Percentiles rank a stretch among this genome's conserved stretches.
phyloP scores from a whole-genome alignment of 2,329 filamentous ascomycete genomes.

The Fusarium proliferatum region DNA sequence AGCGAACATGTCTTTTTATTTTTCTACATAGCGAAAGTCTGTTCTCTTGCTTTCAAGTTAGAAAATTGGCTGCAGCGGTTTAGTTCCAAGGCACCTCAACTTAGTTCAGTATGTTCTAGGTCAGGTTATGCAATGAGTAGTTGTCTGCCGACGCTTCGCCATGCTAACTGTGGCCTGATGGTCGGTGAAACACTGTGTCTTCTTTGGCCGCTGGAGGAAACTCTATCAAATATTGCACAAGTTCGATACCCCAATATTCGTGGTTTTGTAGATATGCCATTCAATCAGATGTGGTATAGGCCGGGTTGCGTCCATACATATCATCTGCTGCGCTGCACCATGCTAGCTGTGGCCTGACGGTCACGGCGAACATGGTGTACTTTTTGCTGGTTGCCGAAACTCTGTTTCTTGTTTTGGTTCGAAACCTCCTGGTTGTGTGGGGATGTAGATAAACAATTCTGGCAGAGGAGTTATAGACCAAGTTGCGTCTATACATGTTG shows the following conservation, averaged over 20 bases:
- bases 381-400: background rate
- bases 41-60: no score
- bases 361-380: background rate
- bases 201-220: no score
- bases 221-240: no score
- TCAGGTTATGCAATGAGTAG: background rate
- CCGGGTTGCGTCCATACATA: no score
- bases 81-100: no score
- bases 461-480: background rate
- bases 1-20: background rate
- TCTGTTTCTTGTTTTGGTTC: background rate
- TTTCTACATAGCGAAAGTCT: no score
- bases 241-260: no score
- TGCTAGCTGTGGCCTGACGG: background rate
- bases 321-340: background rate
- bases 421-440: background rate
- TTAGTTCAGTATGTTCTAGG: background rate
- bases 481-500: background rate
- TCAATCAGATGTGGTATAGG: no score
- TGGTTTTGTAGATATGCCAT: no score
- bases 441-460: background rate
- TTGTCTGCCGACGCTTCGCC: no score
- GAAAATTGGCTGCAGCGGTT: no score
- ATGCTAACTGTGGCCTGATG: background rate
- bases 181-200: no score